Evolutionary conservation across 2,329 filamentous ascomycete genomes (phyloP).

Genomic region (Stachybotrys elegans): DNA sequence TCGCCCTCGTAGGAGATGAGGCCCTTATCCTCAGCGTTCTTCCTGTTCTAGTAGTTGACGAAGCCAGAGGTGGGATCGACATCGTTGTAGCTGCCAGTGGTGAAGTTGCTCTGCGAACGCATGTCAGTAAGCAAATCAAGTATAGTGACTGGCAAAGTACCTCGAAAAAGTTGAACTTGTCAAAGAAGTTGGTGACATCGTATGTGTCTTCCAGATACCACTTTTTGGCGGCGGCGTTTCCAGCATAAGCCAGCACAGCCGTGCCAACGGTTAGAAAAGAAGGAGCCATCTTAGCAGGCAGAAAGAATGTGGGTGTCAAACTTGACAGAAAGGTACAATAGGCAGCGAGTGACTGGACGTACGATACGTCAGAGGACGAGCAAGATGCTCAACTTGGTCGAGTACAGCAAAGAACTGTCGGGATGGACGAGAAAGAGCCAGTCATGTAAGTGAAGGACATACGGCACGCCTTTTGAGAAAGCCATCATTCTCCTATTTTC

Average conservation of each 20-base stretch:
- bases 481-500: too few species aligned
- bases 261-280: conserved; percentile 34
- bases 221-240: conserved; percentile 23
- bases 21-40: conserved; percentile 27
- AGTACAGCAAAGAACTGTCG: too few species aligned
- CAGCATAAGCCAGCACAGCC: conserved; percentile 30
- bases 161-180: conserved; percentile 39
- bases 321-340: conserved; percentile 7
- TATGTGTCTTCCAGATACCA: conserved; percentile 36
- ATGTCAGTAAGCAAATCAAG: too few species aligned
- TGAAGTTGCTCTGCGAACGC: conserved; percentile 3
- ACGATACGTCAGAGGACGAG: conserved; percentile 38
- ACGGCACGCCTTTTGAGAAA: too few species aligned
- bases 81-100: conserved; percentile 13
- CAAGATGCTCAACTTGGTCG: conserved; percentile 21
- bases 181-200: conserved; percentile 39
- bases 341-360: conserved; percentile 37
- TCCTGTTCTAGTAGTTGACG: conserved; percentile 46
- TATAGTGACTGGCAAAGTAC: conserved; percentile 23
- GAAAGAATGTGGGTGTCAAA: conserved; percentile 16
- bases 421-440: too few species aligned
- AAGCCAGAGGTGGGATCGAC: conserved; percentile 61
- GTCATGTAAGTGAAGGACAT: too few species aligned
- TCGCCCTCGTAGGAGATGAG: conserved; percentile 25
- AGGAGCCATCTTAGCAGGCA: conserved; percentile 32